These are phyloP conservation scores for Saccharomycopsis olivae DNA, from an alignment of 805 yeast species.

Conservation along the genomic window DNA sequence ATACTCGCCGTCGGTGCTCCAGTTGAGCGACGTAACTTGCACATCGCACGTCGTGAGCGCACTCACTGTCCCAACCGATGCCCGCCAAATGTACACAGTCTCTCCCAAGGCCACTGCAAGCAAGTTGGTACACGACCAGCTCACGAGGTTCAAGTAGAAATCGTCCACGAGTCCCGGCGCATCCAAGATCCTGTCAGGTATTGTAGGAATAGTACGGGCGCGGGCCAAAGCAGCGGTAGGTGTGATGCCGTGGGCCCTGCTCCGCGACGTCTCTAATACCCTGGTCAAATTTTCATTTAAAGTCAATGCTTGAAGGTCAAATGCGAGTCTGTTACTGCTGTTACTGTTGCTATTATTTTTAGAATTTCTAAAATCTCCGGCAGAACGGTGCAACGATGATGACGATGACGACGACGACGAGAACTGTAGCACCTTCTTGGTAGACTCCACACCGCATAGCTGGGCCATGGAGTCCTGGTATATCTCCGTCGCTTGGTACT, in stretches of 20 bases:
- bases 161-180: constrained; percentile 94
- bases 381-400: no score
- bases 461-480: constrained; percentile 80
- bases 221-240: constrained; percentile 28
- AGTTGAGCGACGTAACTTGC: constrained; percentile 61
- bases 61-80: constrained; percentile 67
- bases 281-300: constrained; percentile 20
- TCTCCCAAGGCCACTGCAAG: constrained; percentile 82
- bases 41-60: constrained; percentile 50
- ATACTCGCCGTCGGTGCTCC: constrained; percentile 88
- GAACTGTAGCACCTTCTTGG: constrained; percentile 26
- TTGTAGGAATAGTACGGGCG: constrained; percentile 68
- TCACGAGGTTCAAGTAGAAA: constrained; percentile 73
- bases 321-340: neutral
- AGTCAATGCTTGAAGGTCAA: constrained; percentile 19
- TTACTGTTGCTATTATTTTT: neutral
- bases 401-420: neutral
- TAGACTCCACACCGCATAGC: constrained; percentile 80
- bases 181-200: constrained; percentile 87
- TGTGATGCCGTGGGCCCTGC: constrained; percentile 21
- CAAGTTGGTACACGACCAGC: constrained; percentile 77
- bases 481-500: constrained; percentile 31
- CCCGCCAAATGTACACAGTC: constrained; percentile 86
- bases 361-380: no score
- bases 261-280: constrained; percentile 16